These are phyloP conservation scores for Backusella australiensis DNA, from an alignment of 192 early-diverging fungal genomes.

Conservation along the genomic window DNA sequence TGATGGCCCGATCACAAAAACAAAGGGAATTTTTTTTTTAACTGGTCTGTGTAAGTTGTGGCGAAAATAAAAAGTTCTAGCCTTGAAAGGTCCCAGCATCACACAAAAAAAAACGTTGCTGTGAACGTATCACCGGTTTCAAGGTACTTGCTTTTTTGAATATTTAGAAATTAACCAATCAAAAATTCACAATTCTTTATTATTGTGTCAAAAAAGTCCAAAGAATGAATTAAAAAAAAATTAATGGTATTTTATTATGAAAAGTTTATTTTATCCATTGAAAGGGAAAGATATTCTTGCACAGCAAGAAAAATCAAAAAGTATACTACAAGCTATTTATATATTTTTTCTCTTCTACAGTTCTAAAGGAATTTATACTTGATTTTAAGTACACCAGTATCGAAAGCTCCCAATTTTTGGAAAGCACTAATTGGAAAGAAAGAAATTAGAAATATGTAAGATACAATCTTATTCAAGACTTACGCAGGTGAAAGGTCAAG, in stretches of 20 bases:
- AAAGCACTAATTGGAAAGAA: not conserved
- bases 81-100: not conserved
- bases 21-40: too few relatives aligned
- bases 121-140: not conserved
- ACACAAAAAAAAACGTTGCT: not conserved
- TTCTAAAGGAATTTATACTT: conserved; percentile 17
- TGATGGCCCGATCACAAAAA: too few relatives aligned
- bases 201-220: too few relatives aligned
- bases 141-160: not conserved
- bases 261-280: too few relatives aligned
- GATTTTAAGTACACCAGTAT: conserved; percentile 24
- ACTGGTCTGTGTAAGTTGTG: not conserved
- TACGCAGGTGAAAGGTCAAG: conserved; percentile 33
- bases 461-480: not conserved
- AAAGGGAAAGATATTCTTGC: too few relatives aligned
- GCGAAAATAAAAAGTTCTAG: not conserved
- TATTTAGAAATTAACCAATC: not conserved
- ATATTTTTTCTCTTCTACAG: not conserved
- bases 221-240: too few relatives aligned
- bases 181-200: too few relatives aligned
- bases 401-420: conserved; percentile 13
- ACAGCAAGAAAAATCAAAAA: too few relatives aligned
- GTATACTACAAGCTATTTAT: too few relatives aligned
- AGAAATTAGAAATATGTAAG: not conserved
- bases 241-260: too few relatives aligned